Conservation (phyloP, 805 yeast species). For the Yarrowia sp. region DNA sequence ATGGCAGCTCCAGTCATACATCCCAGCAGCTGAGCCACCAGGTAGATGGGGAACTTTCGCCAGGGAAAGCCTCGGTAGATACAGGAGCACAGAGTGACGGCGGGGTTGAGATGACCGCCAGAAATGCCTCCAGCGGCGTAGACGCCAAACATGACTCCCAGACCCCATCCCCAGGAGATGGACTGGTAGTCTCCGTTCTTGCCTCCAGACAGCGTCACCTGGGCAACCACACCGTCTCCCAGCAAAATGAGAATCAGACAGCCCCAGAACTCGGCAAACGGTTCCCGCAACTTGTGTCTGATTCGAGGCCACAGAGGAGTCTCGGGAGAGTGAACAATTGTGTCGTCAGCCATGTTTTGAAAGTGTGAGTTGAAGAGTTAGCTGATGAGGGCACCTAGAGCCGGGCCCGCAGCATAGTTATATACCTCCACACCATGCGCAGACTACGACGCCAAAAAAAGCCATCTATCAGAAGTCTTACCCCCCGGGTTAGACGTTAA, state of each 20-base stretch:
- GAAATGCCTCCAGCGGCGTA: constrained; percentile 61
- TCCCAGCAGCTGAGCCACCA: constrained; percentile 59
- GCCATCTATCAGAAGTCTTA: too few species aligned
- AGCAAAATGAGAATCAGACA: constrained; percentile 55
- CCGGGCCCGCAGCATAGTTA: not conserved
- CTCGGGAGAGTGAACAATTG: constrained; percentile 13
- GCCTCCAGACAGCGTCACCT: constrained; percentile 52
- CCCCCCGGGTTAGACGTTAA: not conserved
- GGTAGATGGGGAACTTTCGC: constrained; percentile 56
- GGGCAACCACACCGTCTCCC: constrained; percentile 61
- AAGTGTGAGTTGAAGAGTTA: not conserved
- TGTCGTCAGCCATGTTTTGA: not conserved
- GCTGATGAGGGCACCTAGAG: not conserved
- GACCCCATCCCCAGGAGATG: constrained; percentile 60
- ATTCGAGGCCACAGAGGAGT: constrained; percentile 40
- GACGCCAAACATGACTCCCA: constrained; percentile 61
- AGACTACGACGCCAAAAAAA: too few species aligned
- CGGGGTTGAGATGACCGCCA: constrained; percentile 66
- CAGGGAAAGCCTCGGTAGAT: constrained; percentile 61
- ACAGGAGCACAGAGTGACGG: constrained; percentile 58
- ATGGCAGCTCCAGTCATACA: constrained; percentile 58
- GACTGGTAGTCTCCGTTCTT: constrained; percentile 54
- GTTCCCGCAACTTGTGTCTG: constrained; percentile 54
- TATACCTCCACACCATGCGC: not conserved
- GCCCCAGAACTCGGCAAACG: constrained; percentile 61